phyloP scores from a whole-genome alignment of 2,329 filamentous ascomycete species.

The Colletotrichum cereale region DNA sequence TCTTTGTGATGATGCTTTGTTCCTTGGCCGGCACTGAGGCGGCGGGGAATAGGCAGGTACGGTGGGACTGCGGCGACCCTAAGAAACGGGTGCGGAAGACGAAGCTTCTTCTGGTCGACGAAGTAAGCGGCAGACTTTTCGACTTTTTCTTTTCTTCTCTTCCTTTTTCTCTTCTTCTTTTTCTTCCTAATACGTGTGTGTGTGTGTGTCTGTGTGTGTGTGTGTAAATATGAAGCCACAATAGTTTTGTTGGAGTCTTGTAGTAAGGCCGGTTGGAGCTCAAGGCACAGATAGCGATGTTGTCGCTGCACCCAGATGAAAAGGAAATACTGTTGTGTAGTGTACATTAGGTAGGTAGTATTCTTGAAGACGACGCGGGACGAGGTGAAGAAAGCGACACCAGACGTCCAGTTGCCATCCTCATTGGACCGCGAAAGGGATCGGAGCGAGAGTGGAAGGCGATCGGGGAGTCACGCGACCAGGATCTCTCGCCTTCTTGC shows the following conservation, averaged over 20 bases:
- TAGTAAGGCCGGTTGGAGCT: slow-evolving; percentile 4
- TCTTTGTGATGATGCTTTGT: slow-evolving; percentile 21
- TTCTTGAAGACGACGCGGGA: slow-evolving; percentile 15
- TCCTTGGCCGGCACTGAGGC: background rate
- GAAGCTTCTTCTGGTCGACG: background rate
- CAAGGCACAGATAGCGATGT: background rate
- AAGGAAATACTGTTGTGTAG: background rate
- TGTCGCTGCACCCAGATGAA: slow-evolving; percentile 4
- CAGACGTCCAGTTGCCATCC: background rate
- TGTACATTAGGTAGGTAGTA: background rate
- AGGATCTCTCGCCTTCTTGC: background rate
- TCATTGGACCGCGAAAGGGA: slow-evolving; percentile 20
- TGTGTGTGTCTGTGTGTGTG: background rate
- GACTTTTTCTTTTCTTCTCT: background rate
- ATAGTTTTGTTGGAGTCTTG: slow-evolving; percentile 25
- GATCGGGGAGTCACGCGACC: background rate
- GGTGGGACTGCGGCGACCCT: background rate
- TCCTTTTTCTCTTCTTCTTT: background rate
- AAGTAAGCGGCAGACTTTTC: background rate
- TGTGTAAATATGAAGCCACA: background rate
- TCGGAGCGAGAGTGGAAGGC: background rate
- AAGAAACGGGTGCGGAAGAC: background rate
- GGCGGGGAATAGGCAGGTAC: background rate
- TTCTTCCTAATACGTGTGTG: background rate
- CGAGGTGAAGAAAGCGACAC: slow-evolving; percentile 19